Base-by-base conservation (phyloP, 2,329 filamentous ascomycete species). In the Pseudocercospora fijiensis region DNA sequence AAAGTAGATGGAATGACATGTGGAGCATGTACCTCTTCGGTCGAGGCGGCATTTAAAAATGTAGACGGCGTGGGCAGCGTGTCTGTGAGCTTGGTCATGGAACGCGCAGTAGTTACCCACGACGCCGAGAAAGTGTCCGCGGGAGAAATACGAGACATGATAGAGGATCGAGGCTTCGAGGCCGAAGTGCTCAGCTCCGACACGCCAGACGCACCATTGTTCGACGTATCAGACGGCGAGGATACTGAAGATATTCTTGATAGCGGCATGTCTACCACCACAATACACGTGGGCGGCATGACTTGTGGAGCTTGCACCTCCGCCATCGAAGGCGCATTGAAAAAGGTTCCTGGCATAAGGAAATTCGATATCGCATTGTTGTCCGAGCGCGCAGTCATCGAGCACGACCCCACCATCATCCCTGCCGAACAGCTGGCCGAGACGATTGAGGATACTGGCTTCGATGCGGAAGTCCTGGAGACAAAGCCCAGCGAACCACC, bases 1-100 rank as follows among this genome's bases (percentile, higher is more conserved):
- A 90, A 89, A 74, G 90, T 98, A 55, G 92, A 90, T 71, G 95
- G 95, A 72, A 98, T 84, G 82, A 85, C 83, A 70, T 99, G 95
- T 80, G 93, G 94, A 75, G 89, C 94, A 71, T 99, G 95, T 77
- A 97, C 94, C 16, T 95, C 93, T 30, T 88, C 95, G 24, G 89
- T 98, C 72, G 94, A 98, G 83, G 86, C 89, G 60, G 94, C 90
- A 70, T 95, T 99, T 79, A 89, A 90, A 72, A 86, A 85, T 70
- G 85, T 96, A 5, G 84, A 89, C 45, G 94, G 95, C 62, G 88
- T 95, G 3, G 91, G 90, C 65, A 92, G 85, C 71, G 92, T 98
- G 49, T 96, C 92, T 1, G 90, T 99, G 72, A 96, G 92, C 77
- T 81, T 99, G 72, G 91, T 96, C 68, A 96, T 98, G 91, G 93